Conservation (phyloP, 352 stramenopile genomes). For the Elongisporangium prolatum region DNA sequence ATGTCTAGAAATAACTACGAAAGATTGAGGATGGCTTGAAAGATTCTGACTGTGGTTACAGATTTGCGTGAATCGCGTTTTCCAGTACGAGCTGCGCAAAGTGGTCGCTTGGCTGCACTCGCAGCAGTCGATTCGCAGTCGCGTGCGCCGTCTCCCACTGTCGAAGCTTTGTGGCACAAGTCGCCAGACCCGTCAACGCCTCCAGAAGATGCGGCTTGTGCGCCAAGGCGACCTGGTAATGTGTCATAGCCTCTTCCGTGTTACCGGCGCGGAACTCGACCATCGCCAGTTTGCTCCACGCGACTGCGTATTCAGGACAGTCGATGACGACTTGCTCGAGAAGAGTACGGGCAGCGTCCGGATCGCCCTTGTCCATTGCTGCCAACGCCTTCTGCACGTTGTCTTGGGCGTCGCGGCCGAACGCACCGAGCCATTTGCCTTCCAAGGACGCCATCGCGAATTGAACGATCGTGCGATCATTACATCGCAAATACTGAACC, state of each 20-base stretch:
- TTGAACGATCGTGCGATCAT: slow-evolving; percentile 67
- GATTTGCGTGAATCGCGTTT: slow-evolving; percentile 49
- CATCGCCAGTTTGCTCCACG: slow-evolving; percentile 72
- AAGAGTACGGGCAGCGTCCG: slow-evolving; percentile 31
- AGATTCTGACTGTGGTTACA: slow-evolving; percentile 17
- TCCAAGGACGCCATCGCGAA: slow-evolving; percentile 68
- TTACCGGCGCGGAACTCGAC: slow-evolving; percentile 58
- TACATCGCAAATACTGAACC: slow-evolving; percentile 54
- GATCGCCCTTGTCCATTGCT: slow-evolving; percentile 34
- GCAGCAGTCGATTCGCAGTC: slow-evolving; percentile 45
- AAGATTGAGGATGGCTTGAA: too few relatives aligned
- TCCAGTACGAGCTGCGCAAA: slow-evolving; percentile 55
- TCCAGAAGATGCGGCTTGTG: slow-evolving; percentile 71
- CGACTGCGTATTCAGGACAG: slow-evolving; percentile 57
- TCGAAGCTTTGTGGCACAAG: slow-evolving; percentile 61
- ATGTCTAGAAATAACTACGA: too few relatives aligned
- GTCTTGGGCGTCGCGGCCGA: slow-evolving; percentile 31
- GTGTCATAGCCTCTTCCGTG: slow-evolving; percentile 31
- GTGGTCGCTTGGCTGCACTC: slow-evolving; percentile 65
- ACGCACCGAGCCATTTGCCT: slow-evolving; percentile 66
- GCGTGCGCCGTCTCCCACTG: slow-evolving; percentile 57
- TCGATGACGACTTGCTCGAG: slow-evolving; percentile 42
- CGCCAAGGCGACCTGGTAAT: slow-evolving; percentile 60
- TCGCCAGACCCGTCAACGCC: slow-evolving; percentile 66
- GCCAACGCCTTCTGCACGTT: slow-evolving; percentile 37